These are phyloP conservation scores for Globisporangium ultimum DNA, from an alignment of 352 stramenopile genomes.

Conservation along the genomic window DNA sequence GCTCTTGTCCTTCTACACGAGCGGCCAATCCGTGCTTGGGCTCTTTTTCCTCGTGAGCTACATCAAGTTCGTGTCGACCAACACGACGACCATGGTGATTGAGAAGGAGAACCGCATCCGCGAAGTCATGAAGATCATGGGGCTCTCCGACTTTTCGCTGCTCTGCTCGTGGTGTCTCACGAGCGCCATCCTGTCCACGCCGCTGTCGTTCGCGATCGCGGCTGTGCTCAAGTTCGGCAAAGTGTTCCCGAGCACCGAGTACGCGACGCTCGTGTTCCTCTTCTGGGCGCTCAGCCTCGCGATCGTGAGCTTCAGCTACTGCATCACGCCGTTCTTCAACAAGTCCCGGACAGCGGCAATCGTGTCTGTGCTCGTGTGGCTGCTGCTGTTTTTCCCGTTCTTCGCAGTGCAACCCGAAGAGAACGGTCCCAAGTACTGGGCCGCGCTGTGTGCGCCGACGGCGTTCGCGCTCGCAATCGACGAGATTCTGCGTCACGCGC, in stretches of 20 bases:
- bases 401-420: constrained; percentile 48
- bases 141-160: constrained; percentile 52
- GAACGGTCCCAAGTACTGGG: constrained; percentile 40
- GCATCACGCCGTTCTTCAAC: constrained; percentile 60
- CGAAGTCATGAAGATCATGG: constrained; percentile 84
- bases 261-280: constrained; percentile 53
- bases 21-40: constrained; percentile 36
- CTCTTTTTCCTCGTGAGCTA: constrained; percentile 42
- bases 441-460: constrained; percentile 48
- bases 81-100: constrained; percentile 62
- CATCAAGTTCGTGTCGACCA: constrained; percentile 58
- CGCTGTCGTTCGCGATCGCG: constrained; percentile 35
- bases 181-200: constrained; percentile 40
- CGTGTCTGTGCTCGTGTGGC: constrained; percentile 59
- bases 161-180: constrained; percentile 55
- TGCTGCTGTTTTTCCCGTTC: constrained; percentile 68
- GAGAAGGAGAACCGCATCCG: constrained; percentile 77
- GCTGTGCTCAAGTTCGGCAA: constrained; percentile 56
- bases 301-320: constrained; percentile 59
- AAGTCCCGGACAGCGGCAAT: constrained; percentile 59
- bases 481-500: constrained; percentile 45
- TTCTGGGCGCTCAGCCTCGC: constrained; percentile 60
- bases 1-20: constrained; percentile 38
- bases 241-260: constrained; percentile 59
- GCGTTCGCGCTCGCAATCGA: constrained; percentile 69